These are phyloP conservation scores for Pezizomycotina sp. DNA, from an alignment of 2,329 filamentous ascomycete genomes.

Conservation along the genomic window DNA sequence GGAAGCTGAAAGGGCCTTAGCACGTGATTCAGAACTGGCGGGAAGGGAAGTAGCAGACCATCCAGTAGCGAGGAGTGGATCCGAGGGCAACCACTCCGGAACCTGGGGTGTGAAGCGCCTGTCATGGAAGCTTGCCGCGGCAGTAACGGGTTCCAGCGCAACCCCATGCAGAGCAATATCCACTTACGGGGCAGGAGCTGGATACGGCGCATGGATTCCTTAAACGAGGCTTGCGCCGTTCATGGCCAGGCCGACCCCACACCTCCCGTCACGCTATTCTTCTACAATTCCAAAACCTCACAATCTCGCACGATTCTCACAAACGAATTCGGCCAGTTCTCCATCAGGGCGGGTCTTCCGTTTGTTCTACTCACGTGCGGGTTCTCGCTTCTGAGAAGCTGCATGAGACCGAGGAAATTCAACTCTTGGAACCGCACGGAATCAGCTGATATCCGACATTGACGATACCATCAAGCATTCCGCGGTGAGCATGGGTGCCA, in stretches of 20 bases:
- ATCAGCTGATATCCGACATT: constrained; percentile 94
- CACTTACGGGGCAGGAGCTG: constrained; percentile 58
- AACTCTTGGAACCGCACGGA: constrained; percentile 57
- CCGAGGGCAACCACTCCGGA: constrained; percentile 15
- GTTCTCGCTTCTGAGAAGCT: constrained; percentile 74
- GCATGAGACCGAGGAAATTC: constrained; percentile 62
- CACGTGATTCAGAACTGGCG: constrained; percentile 27
- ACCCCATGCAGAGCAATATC: constrained; percentile 1
- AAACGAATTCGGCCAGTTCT: constrained; percentile 79
- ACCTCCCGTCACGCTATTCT: constrained; percentile 76
- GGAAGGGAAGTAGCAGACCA: constrained; percentile 30
- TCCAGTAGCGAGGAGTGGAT: constrained; percentile 6
- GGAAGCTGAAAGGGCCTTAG: constrained; percentile 14
- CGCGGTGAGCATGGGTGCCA: constrained; percentile 68
- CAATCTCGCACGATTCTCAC: constrained; percentile 73
- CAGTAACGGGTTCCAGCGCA: constrained; percentile 2
- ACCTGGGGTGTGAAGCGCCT: constrained; percentile 21
- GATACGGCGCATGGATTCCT: constrained; percentile 67
- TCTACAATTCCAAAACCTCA: constrained; percentile 73
- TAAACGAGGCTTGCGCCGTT: constrained; percentile 73
- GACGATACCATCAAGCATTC: constrained; percentile 96
- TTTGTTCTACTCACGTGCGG: constrained; percentile 77
- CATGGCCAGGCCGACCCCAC: constrained; percentile 66
- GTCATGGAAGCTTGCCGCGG: constrained; percentile 11
- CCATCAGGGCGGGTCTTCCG: constrained; percentile 59